phyloP scores from a whole-genome alignment of 2,329 filamentous ascomycete genomes.

The Celoporthe dispersa region DNA sequence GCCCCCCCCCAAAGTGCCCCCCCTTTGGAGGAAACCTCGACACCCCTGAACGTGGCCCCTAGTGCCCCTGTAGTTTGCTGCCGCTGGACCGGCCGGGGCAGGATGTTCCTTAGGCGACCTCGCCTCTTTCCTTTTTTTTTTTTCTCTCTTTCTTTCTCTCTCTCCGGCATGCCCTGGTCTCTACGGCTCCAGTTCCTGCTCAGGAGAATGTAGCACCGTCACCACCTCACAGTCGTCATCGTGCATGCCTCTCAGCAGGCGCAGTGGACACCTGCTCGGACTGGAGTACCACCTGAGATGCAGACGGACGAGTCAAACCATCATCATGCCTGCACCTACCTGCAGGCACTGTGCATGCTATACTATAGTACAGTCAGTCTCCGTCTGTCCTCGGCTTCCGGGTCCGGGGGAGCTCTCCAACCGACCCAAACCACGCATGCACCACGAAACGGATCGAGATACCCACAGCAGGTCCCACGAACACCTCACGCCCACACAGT shows the following conservation, averaged over 20 bases:
- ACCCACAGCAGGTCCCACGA: neutral
- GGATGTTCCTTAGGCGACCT: neutral
- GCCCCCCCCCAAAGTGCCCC: no score
- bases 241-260: slow-evolving; percentile 8
- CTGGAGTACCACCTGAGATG: no score
- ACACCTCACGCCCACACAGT: neutral
- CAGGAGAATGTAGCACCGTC: slow-evolving; percentile 4
- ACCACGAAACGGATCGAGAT: neutral
- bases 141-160: neutral
- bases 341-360: neutral
- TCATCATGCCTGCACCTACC: neutral
- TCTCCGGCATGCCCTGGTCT: neutral
- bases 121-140: neutral
- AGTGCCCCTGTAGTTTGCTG: no score
- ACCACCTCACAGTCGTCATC: slow-evolving; percentile 23
- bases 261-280: neutral
- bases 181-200: no score
- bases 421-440: neutral
- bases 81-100: neutral
- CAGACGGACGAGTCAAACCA: neutral
- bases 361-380: neutral
- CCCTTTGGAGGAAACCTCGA: no score
- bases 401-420: neutral
- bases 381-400: neutral
- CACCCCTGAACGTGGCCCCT: neutral